Conservation (phyloP, 2,329 filamentous ascomycete genomes). For the Coniochaeta sp. region DNA sequence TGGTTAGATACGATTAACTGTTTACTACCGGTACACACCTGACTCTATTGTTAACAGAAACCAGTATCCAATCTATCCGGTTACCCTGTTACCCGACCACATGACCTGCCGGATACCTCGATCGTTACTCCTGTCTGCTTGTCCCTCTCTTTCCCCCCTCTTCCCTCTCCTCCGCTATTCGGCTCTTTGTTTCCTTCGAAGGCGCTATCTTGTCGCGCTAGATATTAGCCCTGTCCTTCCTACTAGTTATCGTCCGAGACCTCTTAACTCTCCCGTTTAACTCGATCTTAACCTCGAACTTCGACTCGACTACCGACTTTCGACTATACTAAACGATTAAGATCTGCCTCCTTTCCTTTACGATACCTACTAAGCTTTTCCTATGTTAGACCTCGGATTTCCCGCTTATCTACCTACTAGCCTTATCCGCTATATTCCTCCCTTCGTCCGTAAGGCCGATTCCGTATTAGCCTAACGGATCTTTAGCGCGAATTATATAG, state of each 20-base stretch:
- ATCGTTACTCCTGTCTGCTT: too few species aligned
- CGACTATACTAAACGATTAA: constrained; percentile 1
- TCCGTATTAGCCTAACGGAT: constrained; percentile 4
- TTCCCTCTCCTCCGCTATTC: not conserved
- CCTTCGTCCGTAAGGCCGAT: constrained; percentile 5
- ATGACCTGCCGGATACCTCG: too few species aligned
- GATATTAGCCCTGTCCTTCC: not conserved
- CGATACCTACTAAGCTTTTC: constrained; percentile 1
- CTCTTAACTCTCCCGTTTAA: not conserved
- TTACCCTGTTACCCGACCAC: too few species aligned
- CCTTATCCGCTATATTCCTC: not conserved
- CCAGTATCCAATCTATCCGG: too few species aligned
- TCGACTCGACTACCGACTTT: constrained; percentile 1
- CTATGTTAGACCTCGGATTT: not conserved
- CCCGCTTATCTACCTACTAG: not conserved
- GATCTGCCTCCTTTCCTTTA: constrained; percentile 1
- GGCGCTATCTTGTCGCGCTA: not conserved
- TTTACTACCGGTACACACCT: too few species aligned
- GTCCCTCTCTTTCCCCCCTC: too few species aligned
- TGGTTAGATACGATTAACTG: too few species aligned
- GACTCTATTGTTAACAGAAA: too few species aligned
- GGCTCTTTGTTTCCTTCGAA: not conserved
- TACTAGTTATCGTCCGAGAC: not conserved
- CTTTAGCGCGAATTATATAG: constrained; percentile 3
- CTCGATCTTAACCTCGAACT: constrained; percentile 4